Evolutionary conservation across 495 filamentous ascomycete species (phyloP).

Genomic region (Podospora didyma): DNA sequence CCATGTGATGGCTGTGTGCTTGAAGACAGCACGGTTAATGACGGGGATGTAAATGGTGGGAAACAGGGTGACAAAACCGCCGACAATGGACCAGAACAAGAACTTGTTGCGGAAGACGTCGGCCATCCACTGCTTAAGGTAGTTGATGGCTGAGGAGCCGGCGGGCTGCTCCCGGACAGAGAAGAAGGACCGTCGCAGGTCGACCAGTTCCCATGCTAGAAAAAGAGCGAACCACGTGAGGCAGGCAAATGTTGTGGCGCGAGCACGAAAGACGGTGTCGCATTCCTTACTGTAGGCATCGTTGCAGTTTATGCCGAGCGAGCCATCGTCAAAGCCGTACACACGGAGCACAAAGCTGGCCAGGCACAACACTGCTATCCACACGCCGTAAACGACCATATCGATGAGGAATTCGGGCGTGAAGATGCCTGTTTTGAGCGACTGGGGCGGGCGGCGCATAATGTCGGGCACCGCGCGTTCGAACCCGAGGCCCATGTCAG

Average conservation of each 20-base stretch:
- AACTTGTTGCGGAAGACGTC: conserved; percentile 71
- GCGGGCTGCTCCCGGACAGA: conserved; percentile 59
- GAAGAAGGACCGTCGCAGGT: conserved; percentile 65
- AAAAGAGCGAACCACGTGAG: conserved; percentile 71
- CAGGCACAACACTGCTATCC: conserved; percentile 58
- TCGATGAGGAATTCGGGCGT: conserved; percentile 63
- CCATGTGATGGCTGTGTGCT: conserved; percentile 67
- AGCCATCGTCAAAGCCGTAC: conserved; percentile 66
- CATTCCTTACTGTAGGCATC: conserved; percentile 49
- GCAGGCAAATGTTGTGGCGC: conserved; percentile 72
- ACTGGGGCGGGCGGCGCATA: conserved; percentile 66
- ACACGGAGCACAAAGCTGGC: conserved; percentile 44
- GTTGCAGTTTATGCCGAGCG: conserved; percentile 65
- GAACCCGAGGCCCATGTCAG: conserved; percentile 71
- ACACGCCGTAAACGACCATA: conserved; percentile 68
- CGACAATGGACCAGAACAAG: conserved; percentile 68
- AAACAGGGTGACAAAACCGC: conserved; percentile 65
- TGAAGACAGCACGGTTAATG: conserved; percentile 66
- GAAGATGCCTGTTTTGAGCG: conserved; percentile 63
- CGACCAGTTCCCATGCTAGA: conserved; percentile 71
- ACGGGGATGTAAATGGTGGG: conserved; percentile 70
- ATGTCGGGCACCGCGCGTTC: conserved; percentile 66
- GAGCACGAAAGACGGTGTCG: conserved; percentile 65
- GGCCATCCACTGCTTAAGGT: conserved; percentile 46
- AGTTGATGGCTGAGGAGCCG: conserved; percentile 54